Evolutionary conservation across 2,329 filamentous ascomycete species (phyloP), one percentile per base, ranked within the genome.

Genomic region (Fusarium sp.): DNA sequence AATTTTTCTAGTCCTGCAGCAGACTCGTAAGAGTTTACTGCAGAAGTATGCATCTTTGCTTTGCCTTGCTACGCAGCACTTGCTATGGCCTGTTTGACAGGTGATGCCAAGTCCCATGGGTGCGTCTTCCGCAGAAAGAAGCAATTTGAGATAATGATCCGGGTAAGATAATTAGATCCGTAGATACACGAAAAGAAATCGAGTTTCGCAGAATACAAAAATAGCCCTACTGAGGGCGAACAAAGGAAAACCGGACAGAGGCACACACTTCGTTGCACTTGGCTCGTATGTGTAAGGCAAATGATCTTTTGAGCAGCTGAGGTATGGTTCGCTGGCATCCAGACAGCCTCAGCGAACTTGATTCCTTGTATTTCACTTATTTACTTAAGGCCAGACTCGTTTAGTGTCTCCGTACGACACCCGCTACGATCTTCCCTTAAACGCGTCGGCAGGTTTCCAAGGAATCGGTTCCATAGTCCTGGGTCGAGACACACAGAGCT

Each of bases 401-500:
- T 61, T 69, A 57, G 63, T 56, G 68, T 58, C 39, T 31, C 44
- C 49, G n/a, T 61, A 50, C 50, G 51, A 50, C 44, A 57, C 38
- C 48, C 31, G 33, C 40, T 52, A 51, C 49, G 50, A 58, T 48
- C 34, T 69, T 39, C 57, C 55, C 31, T 53, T 55, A 34, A 24
- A 28, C 53, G 40, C 46, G 57, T 55, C 45, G 42, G 39, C 28
- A 38, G 40, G 42, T 51, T 63, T 55, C 54, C 70, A 65, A 56
- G 57, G 52, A 45, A 74, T 68, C 56, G 66, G 67, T 39, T 51
- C 63, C 73, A 62, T 63, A 64, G 43, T 45, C 51, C 50, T 48
- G 50, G 65, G 60, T 69, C 68, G 50, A 75, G 69, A 74, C 68
- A 72, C 46, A 46, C 58, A 42, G 52, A 26, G 36, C 53, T 40